phyloP scores from a whole-genome alignment of 108 stramenopile genomes.

The Cyclotella baltica region DNA sequence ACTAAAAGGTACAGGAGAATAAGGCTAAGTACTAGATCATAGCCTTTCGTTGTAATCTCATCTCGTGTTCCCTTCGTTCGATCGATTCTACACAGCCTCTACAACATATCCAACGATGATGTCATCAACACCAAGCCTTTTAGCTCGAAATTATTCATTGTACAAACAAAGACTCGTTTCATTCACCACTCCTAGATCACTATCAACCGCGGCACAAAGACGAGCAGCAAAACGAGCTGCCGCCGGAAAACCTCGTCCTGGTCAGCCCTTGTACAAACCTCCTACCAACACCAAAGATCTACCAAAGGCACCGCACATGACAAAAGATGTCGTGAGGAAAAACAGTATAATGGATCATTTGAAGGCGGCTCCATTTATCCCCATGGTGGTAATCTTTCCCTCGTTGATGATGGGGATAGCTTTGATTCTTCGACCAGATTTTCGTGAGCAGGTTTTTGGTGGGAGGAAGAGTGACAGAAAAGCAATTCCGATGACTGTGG shows the following conservation, averaged over 20 bases:
- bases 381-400: slow-evolving; percentile 24
- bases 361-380: slow-evolving; percentile 14
- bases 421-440: slow-evolving; percentile 16
- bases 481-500: background rate
- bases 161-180: background rate
- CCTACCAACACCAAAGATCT: background rate
- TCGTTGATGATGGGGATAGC: slow-evolving; percentile 14
- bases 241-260: slow-evolving; percentile 6
- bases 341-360: slow-evolving; percentile 2
- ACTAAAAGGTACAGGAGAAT: no score
- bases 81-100: no score
- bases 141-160: background rate
- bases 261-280: background rate
- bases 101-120: background rate
- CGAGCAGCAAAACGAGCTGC: slow-evolving; percentile 24
- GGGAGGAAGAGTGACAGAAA: background rate
- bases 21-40: no score
- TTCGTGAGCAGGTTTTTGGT: slow-evolving; percentile 6
- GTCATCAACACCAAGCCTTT: background rate
- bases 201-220: slow-evolving; percentile 27
- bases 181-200: background rate
- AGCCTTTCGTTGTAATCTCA: no score
- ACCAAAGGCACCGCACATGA: slow-evolving; percentile 13
- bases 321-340: background rate
- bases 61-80: no score